Evolutionary conservation across 2,329 filamentous ascomycete species (phyloP).

Genomic region (Fusarium sp.): DNA sequence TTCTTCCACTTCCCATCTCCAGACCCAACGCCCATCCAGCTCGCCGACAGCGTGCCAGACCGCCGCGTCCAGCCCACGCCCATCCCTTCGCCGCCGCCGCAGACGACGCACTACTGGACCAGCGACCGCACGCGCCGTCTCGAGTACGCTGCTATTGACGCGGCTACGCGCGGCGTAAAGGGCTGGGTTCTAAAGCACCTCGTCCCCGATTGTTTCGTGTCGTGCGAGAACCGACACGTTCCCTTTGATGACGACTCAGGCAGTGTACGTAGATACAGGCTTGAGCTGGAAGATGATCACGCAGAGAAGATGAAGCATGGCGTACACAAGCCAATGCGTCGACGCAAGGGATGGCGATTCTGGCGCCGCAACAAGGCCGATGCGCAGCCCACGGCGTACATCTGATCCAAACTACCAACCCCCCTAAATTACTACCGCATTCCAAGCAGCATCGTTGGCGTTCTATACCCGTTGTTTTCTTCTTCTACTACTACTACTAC

Average conservation of each 20-base stretch:
- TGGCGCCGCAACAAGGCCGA: constrained; percentile 43
- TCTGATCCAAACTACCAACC: constrained; percentile 2
- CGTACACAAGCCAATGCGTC: constrained; percentile 15
- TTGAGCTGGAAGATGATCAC: constrained; percentile 62
- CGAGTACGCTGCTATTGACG: constrained; percentile 73
- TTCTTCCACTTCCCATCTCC: constrained; percentile 62
- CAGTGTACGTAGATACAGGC: constrained; percentile 69
- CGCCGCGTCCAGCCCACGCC: constrained; percentile 33
- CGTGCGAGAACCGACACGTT: constrained; percentile 58
- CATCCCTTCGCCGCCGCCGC: constrained; percentile 58
- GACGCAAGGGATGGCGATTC: constrained; percentile 44
- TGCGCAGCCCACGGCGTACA: constrained; percentile 30
- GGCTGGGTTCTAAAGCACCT: constrained; percentile 67
- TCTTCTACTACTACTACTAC: neutral
- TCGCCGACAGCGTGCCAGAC: constrained; percentile 37
- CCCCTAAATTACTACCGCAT: constrained; percentile 23
- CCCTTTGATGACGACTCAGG: constrained; percentile 70
- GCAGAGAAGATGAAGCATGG: constrained; percentile 38
- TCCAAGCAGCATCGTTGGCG: constrained; percentile 48
- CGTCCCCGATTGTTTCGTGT: constrained; percentile 68
- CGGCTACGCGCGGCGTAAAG: constrained; percentile 65
- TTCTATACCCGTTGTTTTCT: constrained; percentile 50
- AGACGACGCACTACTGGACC: constrained; percentile 73
- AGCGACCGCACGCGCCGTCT: constrained; percentile 68
- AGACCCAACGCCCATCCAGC: constrained; percentile 53